These are phyloP conservation scores for Fusarium lateritium DNA, from an alignment of 2,329 filamentous ascomycete species.

Conservation along the genomic window DNA sequence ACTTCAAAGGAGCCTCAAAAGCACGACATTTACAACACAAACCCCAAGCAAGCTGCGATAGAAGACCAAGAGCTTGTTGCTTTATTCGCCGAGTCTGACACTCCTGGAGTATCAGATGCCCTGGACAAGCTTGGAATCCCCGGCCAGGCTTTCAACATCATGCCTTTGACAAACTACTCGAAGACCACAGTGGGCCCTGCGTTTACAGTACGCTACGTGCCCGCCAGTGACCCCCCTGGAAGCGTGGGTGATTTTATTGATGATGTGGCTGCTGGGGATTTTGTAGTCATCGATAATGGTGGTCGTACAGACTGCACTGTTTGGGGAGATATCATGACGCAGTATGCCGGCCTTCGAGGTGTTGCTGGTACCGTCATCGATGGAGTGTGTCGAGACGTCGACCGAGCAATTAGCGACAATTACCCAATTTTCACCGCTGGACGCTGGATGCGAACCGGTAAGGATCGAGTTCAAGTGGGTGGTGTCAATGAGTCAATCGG, in stretches of 20 bases:
- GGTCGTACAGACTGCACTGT: conserved; percentile 55
- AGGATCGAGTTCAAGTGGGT: conserved; percentile 1
- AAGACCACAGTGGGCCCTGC: conserved; percentile 1
- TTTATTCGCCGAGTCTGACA: background rate
- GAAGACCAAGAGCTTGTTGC: conserved; percentile 9
- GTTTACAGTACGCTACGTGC: conserved; percentile 11
- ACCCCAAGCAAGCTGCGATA: background rate
- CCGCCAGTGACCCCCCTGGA: background rate
- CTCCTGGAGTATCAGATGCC: conserved; percentile 8
- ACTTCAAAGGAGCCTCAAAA: background rate
- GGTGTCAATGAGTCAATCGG: conserved; percentile 2
- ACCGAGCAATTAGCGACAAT: conserved; percentile 4
- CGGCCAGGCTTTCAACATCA: conserved; percentile 6
- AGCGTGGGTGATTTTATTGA: conserved; percentile 10
- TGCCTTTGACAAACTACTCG: conserved; percentile 9
- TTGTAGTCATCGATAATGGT: conserved; percentile 54
- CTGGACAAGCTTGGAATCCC: conserved; percentile 10
- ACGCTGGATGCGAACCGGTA: conserved; percentile 9
- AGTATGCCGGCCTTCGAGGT: conserved; percentile 50
- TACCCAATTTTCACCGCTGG: conserved; percentile 14
- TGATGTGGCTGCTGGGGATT: conserved; percentile 35
- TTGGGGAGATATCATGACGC: conserved; percentile 56
- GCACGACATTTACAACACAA: background rate
- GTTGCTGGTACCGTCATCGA: conserved; percentile 12
- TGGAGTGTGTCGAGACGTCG: conserved; percentile 12